These are phyloP conservation scores for Isatis tinctoria DNA, from an alignment of 345 rosid genomes.

Conservation along the genomic window DNA sequence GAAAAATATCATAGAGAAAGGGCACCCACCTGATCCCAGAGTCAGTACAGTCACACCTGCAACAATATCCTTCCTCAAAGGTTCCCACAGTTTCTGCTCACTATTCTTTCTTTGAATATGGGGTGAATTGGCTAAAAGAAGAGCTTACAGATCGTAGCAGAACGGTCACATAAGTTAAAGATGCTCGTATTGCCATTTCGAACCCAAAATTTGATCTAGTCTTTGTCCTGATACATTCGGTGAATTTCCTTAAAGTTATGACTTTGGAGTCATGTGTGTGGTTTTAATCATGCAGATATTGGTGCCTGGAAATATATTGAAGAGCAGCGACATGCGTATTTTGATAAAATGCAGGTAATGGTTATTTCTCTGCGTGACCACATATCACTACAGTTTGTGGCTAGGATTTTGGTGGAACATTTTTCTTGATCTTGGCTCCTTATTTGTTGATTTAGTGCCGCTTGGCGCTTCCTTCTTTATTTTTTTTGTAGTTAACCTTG, in stretches of 20 bases:
- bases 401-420: not conserved
- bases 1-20: constrained; percentile 46
- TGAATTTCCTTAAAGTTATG: not conserved
- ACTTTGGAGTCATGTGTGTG: not conserved
- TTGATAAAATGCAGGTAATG: constrained; percentile 90
- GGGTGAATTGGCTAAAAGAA: not conserved
- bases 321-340: constrained; percentile 81
- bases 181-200: not conserved
- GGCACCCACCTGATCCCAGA: constrained; percentile 79
- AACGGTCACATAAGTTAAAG: not conserved
- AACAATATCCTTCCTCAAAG: constrained; percentile 71
- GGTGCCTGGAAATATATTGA: constrained; percentile 92
- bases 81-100: constrained; percentile 21
- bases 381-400: not conserved
- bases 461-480: not conserved
- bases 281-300: constrained; percentile 44
- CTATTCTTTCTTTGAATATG: not conserved
- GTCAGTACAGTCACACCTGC: constrained; percentile 96
- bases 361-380: not conserved
- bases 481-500: not conserved
- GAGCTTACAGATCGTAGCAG: not conserved
- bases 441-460: not conserved
- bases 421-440: not conserved
- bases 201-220: not conserved
- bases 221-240: not conserved